Evolutionary conservation across 805 yeast genomes (phyloP).

Genomic region (Pichia phayaonensis): DNA sequence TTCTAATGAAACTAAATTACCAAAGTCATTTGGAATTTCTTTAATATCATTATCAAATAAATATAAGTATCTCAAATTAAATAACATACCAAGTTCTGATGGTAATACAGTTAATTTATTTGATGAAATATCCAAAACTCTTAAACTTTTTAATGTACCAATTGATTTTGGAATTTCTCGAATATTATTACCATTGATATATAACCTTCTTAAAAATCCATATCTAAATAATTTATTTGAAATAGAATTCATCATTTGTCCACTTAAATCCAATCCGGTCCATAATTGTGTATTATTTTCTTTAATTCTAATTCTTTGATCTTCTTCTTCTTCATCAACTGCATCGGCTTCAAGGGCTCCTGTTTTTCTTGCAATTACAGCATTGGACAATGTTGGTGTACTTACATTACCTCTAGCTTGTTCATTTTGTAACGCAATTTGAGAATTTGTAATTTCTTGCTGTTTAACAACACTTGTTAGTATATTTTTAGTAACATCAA

Average conservation of each 20-base stretch:
- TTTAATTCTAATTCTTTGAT: slow-evolving; percentile 52
- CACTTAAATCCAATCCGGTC: slow-evolving; percentile 90
- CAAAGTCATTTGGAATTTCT: slow-evolving; percentile 76
- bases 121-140: slow-evolving; percentile 79
- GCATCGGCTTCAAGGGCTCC: slow-evolving; percentile 25
- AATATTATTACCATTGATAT: slow-evolving; percentile 79
- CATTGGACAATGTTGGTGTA: slow-evolving; percentile 31
- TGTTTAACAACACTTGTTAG: slow-evolving; percentile 26
- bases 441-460: slow-evolving; percentile 12
- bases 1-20: slow-evolving; percentile 74
- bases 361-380: slow-evolving; percentile 25
- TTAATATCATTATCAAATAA: slow-evolving; percentile 79
- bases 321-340: slow-evolving; percentile 56
- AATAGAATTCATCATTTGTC: slow-evolving; percentile 69
- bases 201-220: slow-evolving; percentile 77
- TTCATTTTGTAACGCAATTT: slow-evolving; percentile 14
- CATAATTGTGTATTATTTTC: slow-evolving; percentile 74
- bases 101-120: slow-evolving; percentile 72
- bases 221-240: slow-evolving; percentile 74
- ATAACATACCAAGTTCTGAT: slow-evolving; percentile 74
- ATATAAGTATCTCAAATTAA: slow-evolving; percentile 70
- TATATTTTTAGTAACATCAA: slow-evolving; percentile 34
- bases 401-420: slow-evolving; percentile 26
- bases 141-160: slow-evolving; percentile 58
- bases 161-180: slow-evolving; percentile 60